Evolutionary conservation across 2,329 filamentous ascomycete genomes (phyloP).

Genomic region (Colletotrichum cordylinicola): DNA sequence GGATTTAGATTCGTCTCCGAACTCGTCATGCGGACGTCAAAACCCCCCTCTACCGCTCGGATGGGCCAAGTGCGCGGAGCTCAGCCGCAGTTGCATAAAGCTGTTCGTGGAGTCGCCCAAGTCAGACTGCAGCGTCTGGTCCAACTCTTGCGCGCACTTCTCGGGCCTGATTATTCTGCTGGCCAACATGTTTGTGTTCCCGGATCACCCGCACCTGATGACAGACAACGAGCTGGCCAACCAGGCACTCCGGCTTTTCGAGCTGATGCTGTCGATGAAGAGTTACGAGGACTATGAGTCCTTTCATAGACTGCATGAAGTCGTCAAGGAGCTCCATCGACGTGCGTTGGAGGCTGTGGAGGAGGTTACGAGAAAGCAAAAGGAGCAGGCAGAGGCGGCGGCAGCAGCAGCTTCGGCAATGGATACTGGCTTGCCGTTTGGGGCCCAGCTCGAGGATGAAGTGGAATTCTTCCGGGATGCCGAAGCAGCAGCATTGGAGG

Average conservation of each 20-base stretch:
- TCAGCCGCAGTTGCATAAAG: conserved; percentile 38
- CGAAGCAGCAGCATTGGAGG: neutral
- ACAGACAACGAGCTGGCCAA: conserved; percentile 33
- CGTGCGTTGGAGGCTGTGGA: conserved; percentile 20
- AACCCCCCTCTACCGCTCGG: conserved; percentile 29
- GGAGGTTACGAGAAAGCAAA: neutral
- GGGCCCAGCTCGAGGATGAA: conserved; percentile 12
- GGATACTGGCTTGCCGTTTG: neutral
- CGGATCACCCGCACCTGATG: conserved; percentile 27
- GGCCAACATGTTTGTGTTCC: conserved; percentile 35
- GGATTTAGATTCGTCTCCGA: conserved; percentile 19
- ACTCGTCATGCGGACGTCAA: neutral
- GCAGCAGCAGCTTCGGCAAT: neutral
- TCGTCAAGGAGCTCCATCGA: conserved; percentile 21
- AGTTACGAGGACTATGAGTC: neutral
- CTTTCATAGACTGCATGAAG: conserved; percentile 9
- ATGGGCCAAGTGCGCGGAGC: conserved; percentile 37
- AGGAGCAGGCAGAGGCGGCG: neutral
- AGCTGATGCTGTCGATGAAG: conserved; percentile 18
- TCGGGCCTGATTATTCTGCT: conserved; percentile 39
- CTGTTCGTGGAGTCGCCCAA: conserved; percentile 33
- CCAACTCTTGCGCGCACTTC: conserved; percentile 32
- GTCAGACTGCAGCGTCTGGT: conserved; percentile 38
- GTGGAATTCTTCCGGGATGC: neutral
- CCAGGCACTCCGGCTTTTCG: conserved; percentile 32